phyloP scores from a whole-genome alignment of 1,284 basidiomycete genomes.

The Leccinum insolens region DNA sequence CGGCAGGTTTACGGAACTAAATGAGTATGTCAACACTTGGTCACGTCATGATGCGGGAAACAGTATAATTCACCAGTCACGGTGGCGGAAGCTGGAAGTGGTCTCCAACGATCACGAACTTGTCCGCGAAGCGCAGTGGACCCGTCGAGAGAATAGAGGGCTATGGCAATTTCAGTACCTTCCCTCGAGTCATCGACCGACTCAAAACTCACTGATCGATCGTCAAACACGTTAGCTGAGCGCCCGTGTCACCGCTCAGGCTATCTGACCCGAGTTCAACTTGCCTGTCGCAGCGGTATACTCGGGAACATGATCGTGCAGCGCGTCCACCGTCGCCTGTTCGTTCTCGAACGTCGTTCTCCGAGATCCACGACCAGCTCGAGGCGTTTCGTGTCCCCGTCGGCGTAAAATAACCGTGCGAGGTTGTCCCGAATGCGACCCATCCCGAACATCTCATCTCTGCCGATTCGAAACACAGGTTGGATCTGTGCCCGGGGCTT shows the following conservation, averaged over 20 bases:
- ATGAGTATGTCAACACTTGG: neutral
- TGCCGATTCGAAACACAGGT: slow-evolving; percentile 85
- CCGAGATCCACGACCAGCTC: slow-evolving; percentile 79
- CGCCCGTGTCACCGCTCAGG: slow-evolving; percentile 70
- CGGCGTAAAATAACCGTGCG: slow-evolving; percentile 84
- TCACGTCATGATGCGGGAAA: neutral
- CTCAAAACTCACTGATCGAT: slow-evolving; percentile 79
- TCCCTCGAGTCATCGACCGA: neutral
- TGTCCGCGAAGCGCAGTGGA: slow-evolving; percentile 87
- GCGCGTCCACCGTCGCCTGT: slow-evolving; percentile 24
- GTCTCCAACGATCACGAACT: slow-evolving; percentile 95
- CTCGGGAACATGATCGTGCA: slow-evolving; percentile 24
- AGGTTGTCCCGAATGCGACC: slow-evolving; percentile 89
- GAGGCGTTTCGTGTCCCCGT: slow-evolving; percentile 65
- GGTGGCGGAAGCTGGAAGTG: slow-evolving; percentile 93
- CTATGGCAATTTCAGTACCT: slow-evolving; percentile 41
- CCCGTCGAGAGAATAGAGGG: slow-evolving; percentile 87
- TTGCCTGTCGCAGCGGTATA: slow-evolving; percentile 26
- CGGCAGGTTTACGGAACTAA: slow-evolving; percentile 80
- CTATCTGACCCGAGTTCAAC: slow-evolving; percentile 78
- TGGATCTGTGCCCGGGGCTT: slow-evolving; percentile 13
- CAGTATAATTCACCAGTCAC: slow-evolving; percentile 53
- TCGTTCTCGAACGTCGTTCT: slow-evolving; percentile 64
- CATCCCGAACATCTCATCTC: slow-evolving; percentile 91
- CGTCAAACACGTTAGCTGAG: slow-evolving; percentile 90